Percentiles rank a stretch among this genome's conserved stretches.
These are phyloP conservation scores for Coemansia sp. DNA, from an alignment of 192 early-diverging fungal genomes.

Conservation along the genomic window DNA sequence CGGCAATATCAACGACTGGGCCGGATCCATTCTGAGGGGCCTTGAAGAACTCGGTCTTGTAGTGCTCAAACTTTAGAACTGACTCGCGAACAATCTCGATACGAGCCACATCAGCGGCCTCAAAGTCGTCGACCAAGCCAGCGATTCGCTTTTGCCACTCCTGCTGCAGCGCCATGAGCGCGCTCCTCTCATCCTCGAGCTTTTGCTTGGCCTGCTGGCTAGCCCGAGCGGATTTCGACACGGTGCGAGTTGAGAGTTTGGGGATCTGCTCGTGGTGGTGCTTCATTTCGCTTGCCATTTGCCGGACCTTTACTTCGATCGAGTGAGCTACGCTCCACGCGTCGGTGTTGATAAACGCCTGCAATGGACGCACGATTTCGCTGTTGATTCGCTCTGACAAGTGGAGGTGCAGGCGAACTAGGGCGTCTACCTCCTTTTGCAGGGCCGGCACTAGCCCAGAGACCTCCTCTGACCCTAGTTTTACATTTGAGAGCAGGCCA, in stretches of 20 bases:
- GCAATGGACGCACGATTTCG: constrained; percentile 36
- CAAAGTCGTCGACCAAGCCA: constrained; percentile 40
- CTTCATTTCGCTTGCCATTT: constrained; percentile 39
- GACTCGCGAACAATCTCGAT: constrained; percentile 38
- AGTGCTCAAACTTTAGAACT: constrained; percentile 44
- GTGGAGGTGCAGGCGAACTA: constrained; percentile 44
- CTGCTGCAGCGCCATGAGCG: constrained; percentile 39
- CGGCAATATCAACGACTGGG: constrained; percentile 12
- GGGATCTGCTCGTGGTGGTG: constrained; percentile 43
- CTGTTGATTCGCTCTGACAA: constrained; percentile 43
- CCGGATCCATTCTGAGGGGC: constrained; percentile 12
- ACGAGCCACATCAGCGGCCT: constrained; percentile 45
- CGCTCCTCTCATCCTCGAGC: constrained; percentile 35
- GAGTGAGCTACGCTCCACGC: constrained; percentile 27
- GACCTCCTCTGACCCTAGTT: constrained; percentile 9
- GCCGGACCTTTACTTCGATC: constrained; percentile 15
- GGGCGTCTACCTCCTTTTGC: constrained; percentile 28
- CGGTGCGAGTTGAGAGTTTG: constrained; percentile 40
- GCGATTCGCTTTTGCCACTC: constrained; percentile 41
- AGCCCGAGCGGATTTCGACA: constrained; percentile 34
- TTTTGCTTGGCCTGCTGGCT: constrained; percentile 38
- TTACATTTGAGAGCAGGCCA: not conserved
- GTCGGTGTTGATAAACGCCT: constrained; percentile 24
- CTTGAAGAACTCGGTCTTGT: constrained; percentile 42
- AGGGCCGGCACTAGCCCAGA: constrained; percentile 20